These are phyloP conservation scores for Cardamine occulta DNA, from an alignment of 345 rosid genomes.

Conservation along the genomic window DNA sequence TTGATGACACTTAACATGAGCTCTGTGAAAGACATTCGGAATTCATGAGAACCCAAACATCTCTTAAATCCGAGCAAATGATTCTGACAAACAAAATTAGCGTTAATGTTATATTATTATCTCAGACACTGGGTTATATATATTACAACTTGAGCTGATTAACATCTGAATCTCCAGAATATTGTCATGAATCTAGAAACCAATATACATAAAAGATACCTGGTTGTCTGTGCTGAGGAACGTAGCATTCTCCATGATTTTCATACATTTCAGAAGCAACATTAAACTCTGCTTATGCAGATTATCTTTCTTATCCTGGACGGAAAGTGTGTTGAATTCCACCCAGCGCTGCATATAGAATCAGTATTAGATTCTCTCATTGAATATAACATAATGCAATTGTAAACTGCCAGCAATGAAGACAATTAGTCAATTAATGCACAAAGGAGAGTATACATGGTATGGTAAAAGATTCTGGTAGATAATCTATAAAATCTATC, in stretches of 20 bases:
- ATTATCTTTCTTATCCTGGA: constrained; percentile 52
- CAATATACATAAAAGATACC: constrained; percentile 51
- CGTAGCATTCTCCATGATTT: constrained; percentile 98
- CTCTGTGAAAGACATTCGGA: constrained; percentile 60
- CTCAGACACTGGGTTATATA: constrained; percentile 8
- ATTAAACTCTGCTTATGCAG: constrained; percentile 55
- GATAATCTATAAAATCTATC: constrained; percentile 1
- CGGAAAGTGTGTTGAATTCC: constrained; percentile 33
- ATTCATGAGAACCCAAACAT: constrained; percentile 50
- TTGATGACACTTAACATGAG: constrained; percentile 67
- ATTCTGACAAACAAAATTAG: constrained; percentile 51
- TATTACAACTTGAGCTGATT: constrained; percentile 20
- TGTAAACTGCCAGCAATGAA: constrained; percentile 19
- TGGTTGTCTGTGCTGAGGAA: constrained; percentile 94
- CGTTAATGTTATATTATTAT: constrained; percentile 10
- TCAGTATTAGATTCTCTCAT: constrained; percentile 25
- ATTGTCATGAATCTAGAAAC: constrained; percentile 27
- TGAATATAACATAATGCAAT: constrained; percentile 36
- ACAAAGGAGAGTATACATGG: not conserved
- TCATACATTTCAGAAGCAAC: constrained; percentile 84
- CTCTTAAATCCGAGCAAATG: constrained; percentile 85
- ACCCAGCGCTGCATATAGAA: constrained; percentile 45
- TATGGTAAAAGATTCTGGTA: not conserved
- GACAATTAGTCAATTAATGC: not conserved
- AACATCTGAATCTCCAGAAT: constrained; percentile 10